These are phyloP conservation scores for Termitomyces sp. DNA, from an alignment of 768 basidiomycete species.

Conservation along the genomic window DNA sequence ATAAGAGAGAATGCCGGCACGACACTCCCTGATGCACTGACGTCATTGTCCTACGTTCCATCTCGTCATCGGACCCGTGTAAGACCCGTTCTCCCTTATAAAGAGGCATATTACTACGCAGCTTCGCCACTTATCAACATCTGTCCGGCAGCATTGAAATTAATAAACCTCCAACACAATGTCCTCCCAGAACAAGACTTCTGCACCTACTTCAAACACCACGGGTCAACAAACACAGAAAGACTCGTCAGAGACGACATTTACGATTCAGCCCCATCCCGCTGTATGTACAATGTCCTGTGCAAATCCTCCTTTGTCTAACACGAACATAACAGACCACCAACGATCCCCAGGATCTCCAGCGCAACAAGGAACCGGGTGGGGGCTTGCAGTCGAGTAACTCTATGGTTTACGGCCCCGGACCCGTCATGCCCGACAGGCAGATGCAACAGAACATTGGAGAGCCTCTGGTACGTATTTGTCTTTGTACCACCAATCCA, in stretches of 20 bases:
- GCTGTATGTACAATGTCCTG: conserved; percentile 34
- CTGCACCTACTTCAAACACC: not conserved
- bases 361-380: conserved; percentile 24
- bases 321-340: conserved; percentile 34
- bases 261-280: conserved; percentile 56
- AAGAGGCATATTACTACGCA: not conserved
- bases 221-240: conserved; percentile 7
- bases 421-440: conserved; percentile 42
- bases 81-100: not conserved
- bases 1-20: not conserved
- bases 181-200: conserved; percentile 6
- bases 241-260: conserved; percentile 29
- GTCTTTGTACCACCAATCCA: no score
- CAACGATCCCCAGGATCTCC: conserved; percentile 54
- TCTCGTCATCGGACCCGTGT: not conserved
- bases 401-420: conserved; percentile 30
- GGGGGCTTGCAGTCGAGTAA: conserved; percentile 32
- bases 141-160: not conserved
- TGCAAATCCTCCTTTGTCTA: not conserved
- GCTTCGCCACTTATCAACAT: not conserved
- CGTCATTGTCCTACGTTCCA: not conserved
- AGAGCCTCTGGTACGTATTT: conserved; percentile 36
- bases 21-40: not conserved
- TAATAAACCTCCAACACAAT: not conserved
- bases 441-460: conserved; percentile 40